Conservation (phyloP, 805 yeast species). For the Metschnikowia hibisci region DNA sequence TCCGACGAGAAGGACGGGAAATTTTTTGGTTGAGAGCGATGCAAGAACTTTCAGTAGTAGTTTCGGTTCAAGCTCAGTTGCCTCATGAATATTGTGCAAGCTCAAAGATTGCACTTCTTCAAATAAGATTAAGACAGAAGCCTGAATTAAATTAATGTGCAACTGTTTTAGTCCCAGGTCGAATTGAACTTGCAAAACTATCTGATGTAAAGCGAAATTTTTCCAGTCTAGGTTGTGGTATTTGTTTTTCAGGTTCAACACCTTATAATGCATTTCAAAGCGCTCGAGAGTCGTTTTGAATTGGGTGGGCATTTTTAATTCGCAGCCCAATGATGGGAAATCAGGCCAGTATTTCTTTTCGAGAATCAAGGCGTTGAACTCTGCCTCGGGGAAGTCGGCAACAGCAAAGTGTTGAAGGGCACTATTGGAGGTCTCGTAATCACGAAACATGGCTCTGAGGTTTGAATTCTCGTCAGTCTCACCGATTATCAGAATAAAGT, state of each 20-base stretch:
- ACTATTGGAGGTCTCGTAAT: constrained; percentile 22
- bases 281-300: constrained; percentile 19
- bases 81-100: constrained; percentile 20
- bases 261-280: constrained; percentile 22
- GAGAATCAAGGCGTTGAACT: constrained; percentile 31
- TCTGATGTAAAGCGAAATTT: constrained; percentile 38
- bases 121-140: constrained; percentile 37
- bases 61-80: constrained; percentile 31
- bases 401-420: constrained; percentile 12
- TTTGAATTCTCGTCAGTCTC: constrained; percentile 28
- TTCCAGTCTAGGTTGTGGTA: constrained; percentile 39
- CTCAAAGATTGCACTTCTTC: constrained; percentile 23
- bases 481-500: constrained; percentile 27
- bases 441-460: constrained; percentile 33
- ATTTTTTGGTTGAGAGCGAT: constrained; percentile 30
- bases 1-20: constrained; percentile 21
- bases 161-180: constrained; percentile 30
- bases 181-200: constrained; percentile 31
- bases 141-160: constrained; percentile 42
- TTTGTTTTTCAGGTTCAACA: constrained; percentile 20
- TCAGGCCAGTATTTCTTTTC: constrained; percentile 41
- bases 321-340: constrained; percentile 24
- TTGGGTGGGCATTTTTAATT: constrained; percentile 23
- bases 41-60: constrained; percentile 29
- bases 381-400: constrained; percentile 10